Conservation (phyloP, 208 protist genomes). For the Zelonia costaricensis region DNA sequence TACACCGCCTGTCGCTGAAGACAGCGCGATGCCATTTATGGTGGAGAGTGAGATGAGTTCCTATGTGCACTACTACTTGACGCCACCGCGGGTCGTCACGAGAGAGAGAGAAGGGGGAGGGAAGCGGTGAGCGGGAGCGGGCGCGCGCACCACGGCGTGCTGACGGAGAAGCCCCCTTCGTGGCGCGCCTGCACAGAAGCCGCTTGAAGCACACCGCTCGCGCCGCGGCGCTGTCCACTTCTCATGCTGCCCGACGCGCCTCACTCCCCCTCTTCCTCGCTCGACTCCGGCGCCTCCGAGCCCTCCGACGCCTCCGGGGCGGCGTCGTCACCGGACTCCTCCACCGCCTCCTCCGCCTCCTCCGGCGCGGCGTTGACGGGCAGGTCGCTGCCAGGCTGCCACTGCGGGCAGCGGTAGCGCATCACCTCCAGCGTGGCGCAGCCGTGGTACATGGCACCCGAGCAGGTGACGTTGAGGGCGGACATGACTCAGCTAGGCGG, state of each 20-base stretch:
- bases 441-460: conserved; percentile 62
- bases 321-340: conserved; percentile 20
- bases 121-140: no score
- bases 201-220: no score
- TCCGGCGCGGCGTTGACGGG: conserved; percentile 37
- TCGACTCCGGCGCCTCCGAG: conserved; percentile 9
- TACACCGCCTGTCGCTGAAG: no score
- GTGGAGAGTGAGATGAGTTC: no score
- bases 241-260: background rate
- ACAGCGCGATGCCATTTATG: no score
- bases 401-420: conserved; percentile 73
- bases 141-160: no score
- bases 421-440: conserved; percentile 67
- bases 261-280: conserved; percentile 20
- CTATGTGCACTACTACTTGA: no score
- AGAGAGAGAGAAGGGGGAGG: no score
- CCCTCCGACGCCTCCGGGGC: conserved; percentile 10
- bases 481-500: conserved; percentile 65
- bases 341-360: conserved; percentile 27
- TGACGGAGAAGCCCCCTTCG: no score
- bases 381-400: conserved; percentile 50
- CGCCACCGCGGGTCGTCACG: no score
- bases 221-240: no score
- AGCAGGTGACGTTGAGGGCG: conserved; percentile 72
- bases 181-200: background rate